Percentiles rank a stretch among this genome's conserved stretches.
Conservation (phyloP, 352 stramenopile genomes). For the Pythium scleroteichum region DNA sequence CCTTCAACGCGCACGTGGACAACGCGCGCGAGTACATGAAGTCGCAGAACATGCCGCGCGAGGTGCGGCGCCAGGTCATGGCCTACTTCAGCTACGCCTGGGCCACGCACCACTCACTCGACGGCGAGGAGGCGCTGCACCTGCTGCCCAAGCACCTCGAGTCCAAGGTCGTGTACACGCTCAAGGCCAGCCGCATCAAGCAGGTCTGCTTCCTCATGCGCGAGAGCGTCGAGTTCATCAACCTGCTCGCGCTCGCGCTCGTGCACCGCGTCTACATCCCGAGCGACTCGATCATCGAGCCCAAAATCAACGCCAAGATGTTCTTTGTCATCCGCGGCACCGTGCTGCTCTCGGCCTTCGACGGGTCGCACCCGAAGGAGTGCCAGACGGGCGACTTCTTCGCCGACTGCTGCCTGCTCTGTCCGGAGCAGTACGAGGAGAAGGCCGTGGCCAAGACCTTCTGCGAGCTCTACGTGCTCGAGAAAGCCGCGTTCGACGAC, state of each 20-base stretch:
- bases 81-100: slow-evolving; percentile 69
- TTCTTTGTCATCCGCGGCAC: slow-evolving; percentile 71
- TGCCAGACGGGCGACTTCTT: slow-evolving; percentile 72
- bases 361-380: slow-evolving; percentile 49
- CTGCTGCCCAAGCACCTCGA: slow-evolving; percentile 70
- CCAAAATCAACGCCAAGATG: slow-evolving; percentile 74
- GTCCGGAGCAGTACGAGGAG: slow-evolving; percentile 62
- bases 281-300: slow-evolving; percentile 61
- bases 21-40: slow-evolving; percentile 76
- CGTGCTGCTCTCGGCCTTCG: slow-evolving; percentile 49
- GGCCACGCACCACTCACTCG: slow-evolving; percentile 58
- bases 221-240: slow-evolving; percentile 74
- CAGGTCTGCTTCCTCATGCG: slow-evolving; percentile 73
- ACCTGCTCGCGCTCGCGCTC: slow-evolving; percentile 51
- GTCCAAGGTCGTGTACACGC: slow-evolving; percentile 55
- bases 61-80: slow-evolving; percentile 51
- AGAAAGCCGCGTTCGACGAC: slow-evolving; percentile 62
- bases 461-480: slow-evolving; percentile 78
- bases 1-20: slow-evolving; percentile 60
- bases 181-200: slow-evolving; percentile 63
- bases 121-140: slow-evolving; percentile 60
- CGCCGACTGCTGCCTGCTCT: slow-evolving; percentile 57
- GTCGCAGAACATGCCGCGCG: slow-evolving; percentile 56
- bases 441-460: slow-evolving; percentile 77
- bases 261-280: slow-evolving; percentile 58